These are phyloP conservation scores for Pilatotrama ljubarskyi DNA, from an alignment of 768 basidiomycete species.

Conservation along the genomic window DNA sequence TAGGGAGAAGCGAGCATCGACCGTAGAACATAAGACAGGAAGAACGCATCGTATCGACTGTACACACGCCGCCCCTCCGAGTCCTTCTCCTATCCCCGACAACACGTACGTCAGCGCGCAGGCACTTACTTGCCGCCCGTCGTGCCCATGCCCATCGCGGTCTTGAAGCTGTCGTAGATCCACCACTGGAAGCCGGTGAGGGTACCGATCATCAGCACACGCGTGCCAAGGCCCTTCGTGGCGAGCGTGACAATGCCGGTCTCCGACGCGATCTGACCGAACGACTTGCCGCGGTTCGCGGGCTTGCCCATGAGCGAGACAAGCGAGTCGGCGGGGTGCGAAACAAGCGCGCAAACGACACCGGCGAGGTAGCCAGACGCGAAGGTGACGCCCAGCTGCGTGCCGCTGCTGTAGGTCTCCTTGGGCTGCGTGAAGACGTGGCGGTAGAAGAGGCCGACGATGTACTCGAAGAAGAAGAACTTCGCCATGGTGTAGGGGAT, in stretches of 20 bases:
- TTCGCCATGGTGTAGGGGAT: slow-evolving; percentile 99
- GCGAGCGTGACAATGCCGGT: slow-evolving; percentile 63
- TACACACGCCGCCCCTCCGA: slow-evolving; percentile 9
- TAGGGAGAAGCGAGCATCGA: slow-evolving; percentile 15
- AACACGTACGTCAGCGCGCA: background rate
- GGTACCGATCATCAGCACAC: slow-evolving; percentile 75
- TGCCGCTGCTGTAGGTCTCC: slow-evolving; percentile 74
- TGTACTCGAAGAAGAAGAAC: slow-evolving; percentile 95
- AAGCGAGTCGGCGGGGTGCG: slow-evolving; percentile 92
- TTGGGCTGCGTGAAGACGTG: slow-evolving; percentile 82
- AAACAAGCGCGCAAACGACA: slow-evolving; percentile 94
- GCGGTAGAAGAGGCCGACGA: slow-evolving; percentile 84
- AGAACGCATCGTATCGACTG: slow-evolving; percentile 15
- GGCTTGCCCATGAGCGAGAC: slow-evolving; percentile 94
- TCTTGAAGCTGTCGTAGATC: slow-evolving; percentile 90
- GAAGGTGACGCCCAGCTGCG: slow-evolving; percentile 88
- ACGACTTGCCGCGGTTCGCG: slow-evolving; percentile 76
- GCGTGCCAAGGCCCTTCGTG: slow-evolving; percentile 85
- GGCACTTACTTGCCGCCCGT: slow-evolving; percentile 80
- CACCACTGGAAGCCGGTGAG: slow-evolving; percentile 86
- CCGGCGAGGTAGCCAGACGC: slow-evolving; percentile 92
- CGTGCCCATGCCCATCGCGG: slow-evolving; percentile 81
- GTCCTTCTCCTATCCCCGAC: background rate
- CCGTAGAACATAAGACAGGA: slow-evolving; percentile 9
- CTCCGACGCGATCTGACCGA: slow-evolving; percentile 70